Percentiles rank a stretch among this genome's conserved stretches.
These are phyloP conservation scores for Sarocladiaceae sp. DNA, from an alignment of 2,329 filamentous ascomycete species.

Conservation along the genomic window DNA sequence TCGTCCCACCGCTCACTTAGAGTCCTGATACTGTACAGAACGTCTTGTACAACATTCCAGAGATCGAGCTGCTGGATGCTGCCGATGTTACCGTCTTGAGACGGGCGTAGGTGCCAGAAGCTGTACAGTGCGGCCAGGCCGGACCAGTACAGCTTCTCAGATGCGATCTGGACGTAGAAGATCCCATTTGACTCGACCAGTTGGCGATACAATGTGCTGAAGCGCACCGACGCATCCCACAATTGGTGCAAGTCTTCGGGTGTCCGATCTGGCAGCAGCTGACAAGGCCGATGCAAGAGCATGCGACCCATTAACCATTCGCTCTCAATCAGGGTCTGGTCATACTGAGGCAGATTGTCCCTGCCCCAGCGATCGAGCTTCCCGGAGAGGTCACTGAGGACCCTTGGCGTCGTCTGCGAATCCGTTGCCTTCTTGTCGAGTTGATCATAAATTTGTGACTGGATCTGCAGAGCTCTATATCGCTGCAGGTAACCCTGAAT, in stretches of 20 bases:
- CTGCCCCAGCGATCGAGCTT: conserved; percentile 14
- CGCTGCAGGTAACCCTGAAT: conserved; percentile 20
- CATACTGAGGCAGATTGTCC: conserved; percentile 15
- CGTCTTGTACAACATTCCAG: conserved; percentile 19
- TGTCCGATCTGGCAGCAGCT: conserved; percentile 14
- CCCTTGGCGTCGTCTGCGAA: not conserved
- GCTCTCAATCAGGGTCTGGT: conserved; percentile 17
- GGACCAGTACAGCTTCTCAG: conserved; percentile 21
- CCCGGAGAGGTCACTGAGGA: conserved; percentile 9
- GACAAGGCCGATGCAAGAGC: conserved; percentile 17
- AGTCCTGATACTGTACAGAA: conserved; percentile 17
- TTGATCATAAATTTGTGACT: conserved; percentile 19
- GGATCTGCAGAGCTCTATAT: conserved; percentile 18
- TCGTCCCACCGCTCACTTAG: conserved; percentile 20
- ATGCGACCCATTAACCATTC: conserved; percentile 20
- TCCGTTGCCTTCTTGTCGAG: conserved; percentile 3
- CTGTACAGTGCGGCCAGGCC: conserved; percentile 18
- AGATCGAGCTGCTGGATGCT: conserved; percentile 13
- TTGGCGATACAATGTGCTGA: conserved; percentile 16
- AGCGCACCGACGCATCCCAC: conserved; percentile 16
- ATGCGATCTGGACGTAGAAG: conserved; percentile 21
- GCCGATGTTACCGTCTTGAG: not conserved
- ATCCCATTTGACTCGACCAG: conserved; percentile 19
- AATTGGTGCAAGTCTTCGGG: conserved; percentile 14
- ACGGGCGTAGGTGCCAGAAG: conserved; percentile 16